Evolutionary conservation across 352 stramenopile species (phyloP).

Genomic region (Pythium vanterpoolii): DNA sequence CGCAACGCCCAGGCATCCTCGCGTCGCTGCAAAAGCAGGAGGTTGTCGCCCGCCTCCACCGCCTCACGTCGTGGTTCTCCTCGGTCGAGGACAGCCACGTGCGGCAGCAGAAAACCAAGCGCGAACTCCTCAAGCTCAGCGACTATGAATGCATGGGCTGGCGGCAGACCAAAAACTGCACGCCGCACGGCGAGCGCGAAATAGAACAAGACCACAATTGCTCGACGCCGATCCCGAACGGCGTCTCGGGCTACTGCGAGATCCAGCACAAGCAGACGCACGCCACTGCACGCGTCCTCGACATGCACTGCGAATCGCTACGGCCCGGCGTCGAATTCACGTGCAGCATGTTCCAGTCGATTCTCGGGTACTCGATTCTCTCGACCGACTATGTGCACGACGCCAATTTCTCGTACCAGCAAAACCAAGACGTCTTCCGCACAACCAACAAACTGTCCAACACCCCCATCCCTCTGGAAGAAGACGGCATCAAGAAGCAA

Average conservation of each 20-base stretch:
- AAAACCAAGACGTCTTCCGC: conserved; percentile 3
- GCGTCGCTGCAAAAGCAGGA: neutral
- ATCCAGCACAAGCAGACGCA: conserved; percentile 21
- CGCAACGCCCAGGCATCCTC: conserved; percentile 2
- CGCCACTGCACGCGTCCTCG: conserved; percentile 36
- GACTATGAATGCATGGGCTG: conserved; percentile 41
- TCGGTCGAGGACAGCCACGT: conserved; percentile 9
- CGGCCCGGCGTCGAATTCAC: conserved; percentile 20
- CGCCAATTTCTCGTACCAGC: conserved; percentile 26
- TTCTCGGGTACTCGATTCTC: conserved; percentile 36
- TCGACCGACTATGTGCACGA: conserved; percentile 48
- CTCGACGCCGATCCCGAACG: conserved; percentile 24
- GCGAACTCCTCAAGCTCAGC: conserved; percentile 8
- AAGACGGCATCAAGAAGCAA: conserved; percentile 23
- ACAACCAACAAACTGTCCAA: conserved; percentile 1
- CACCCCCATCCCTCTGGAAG: conserved; percentile 6
- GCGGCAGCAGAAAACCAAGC: conserved; percentile 17
- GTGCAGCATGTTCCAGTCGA: conserved; percentile 21
- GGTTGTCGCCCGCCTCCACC: conserved; percentile 10
- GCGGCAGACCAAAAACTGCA: conserved; percentile 38
- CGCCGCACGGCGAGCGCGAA: conserved; percentile 31
- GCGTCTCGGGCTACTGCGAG: conserved; percentile 22
- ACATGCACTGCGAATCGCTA: conserved; percentile 60
- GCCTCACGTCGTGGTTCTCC: conserved; percentile 13
- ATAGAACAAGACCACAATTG: conserved; percentile 24